These are phyloP conservation scores for Tricholoma flavovirens DNA, from an alignment of 768 basidiomycete genomes.

Conservation along the genomic window DNA sequence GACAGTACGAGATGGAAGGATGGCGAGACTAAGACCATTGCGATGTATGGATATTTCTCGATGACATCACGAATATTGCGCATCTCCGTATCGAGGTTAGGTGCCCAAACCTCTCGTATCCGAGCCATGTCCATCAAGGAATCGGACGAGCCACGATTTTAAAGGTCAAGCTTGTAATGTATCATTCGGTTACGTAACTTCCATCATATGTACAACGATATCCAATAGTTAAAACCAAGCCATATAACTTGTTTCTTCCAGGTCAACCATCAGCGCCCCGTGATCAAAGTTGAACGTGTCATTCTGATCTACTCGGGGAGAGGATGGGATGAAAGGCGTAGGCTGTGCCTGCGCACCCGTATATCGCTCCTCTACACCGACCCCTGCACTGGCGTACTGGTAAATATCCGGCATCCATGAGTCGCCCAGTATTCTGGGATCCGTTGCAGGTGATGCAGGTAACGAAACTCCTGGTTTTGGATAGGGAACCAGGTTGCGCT, in stretches of 20 bases:
- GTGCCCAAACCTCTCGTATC: slow-evolving; percentile 94
- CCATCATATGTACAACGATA: too few relatives aligned
- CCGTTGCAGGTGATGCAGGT: slow-evolving; percentile 6
- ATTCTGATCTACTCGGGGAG: slow-evolving; percentile 47
- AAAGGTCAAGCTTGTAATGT: neutral
- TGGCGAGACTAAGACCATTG: slow-evolving; percentile 63
- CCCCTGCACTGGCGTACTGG: slow-evolving; percentile 35
- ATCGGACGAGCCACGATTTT: slow-evolving; percentile 15
- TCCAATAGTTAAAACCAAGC: slow-evolving; percentile 49
- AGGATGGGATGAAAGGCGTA: slow-evolving; percentile 40
- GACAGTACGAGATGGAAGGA: slow-evolving; percentile 14
- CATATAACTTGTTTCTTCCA: slow-evolving; percentile 62
- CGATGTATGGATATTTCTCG: slow-evolving; percentile 88
- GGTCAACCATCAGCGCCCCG: slow-evolving; percentile 48
- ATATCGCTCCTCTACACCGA: slow-evolving; percentile 37
- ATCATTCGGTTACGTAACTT: neutral
- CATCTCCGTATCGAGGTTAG: slow-evolving; percentile 92
- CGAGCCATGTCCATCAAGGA: slow-evolving; percentile 48
- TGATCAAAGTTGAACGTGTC: slow-evolving; percentile 57
- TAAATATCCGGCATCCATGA: slow-evolving; percentile 44
- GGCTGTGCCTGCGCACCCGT: slow-evolving; percentile 28
- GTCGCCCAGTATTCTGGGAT: slow-evolving; percentile 11
- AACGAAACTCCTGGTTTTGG: slow-evolving; percentile 6
- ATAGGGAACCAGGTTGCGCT: slow-evolving; percentile 3
- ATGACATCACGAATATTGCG: slow-evolving; percentile 79